phyloP scores from a whole-genome alignment of 2,329 filamentous ascomycete genomes.

The Phaeosphaeria sp. region DNA sequence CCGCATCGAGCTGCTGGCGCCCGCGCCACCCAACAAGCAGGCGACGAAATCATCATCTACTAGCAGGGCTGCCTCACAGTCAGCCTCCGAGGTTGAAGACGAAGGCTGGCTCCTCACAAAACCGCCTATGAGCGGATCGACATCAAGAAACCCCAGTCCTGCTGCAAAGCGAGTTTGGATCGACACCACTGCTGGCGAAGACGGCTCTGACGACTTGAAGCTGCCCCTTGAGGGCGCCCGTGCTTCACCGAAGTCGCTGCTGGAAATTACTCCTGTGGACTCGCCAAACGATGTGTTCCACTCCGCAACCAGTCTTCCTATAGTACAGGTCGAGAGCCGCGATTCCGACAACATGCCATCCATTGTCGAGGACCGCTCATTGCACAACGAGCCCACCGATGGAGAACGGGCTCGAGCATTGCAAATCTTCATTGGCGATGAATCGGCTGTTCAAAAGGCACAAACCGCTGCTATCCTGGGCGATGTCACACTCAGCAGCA shows the following conservation, averaged over 20 bases:
- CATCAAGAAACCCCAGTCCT: slow-evolving; percentile 19
- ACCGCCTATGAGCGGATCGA: slow-evolving; percentile 32
- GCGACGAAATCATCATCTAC: slow-evolving; percentile 13
- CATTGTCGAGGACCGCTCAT: slow-evolving; percentile 40
- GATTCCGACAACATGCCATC: slow-evolving; percentile 47
- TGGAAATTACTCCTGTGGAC: slow-evolving; percentile 45
- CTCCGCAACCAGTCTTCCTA: slow-evolving; percentile 57
- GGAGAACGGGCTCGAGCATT: slow-evolving; percentile 79
- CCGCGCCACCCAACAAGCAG: slow-evolving; percentile 22
- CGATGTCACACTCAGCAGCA: slow-evolving; percentile 64
- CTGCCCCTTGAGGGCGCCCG: slow-evolving; percentile 49
- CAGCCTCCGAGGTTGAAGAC: slow-evolving; percentile 46
- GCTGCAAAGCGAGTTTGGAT: slow-evolving; percentile 49
- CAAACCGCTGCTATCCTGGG: slow-evolving; percentile 90
- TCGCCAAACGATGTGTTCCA: slow-evolving; percentile 55
- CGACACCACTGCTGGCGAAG: slow-evolving; percentile 46
- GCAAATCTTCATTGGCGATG: slow-evolving; percentile 83
- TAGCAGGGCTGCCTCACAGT: slow-evolving; percentile 26
- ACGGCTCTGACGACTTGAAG: slow-evolving; percentile 39
- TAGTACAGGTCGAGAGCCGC: slow-evolving; percentile 58
- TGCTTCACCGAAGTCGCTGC: slow-evolving; percentile 42
- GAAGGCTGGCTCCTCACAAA: slow-evolving; percentile 47
- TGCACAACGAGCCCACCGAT: slow-evolving; percentile 57
- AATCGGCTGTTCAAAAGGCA: slow-evolving; percentile 79
- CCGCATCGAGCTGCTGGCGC: slow-evolving; percentile 28